phyloP scores from a whole-genome alignment of 306 rosid genomes.

The Cicer arietinum region DNA sequence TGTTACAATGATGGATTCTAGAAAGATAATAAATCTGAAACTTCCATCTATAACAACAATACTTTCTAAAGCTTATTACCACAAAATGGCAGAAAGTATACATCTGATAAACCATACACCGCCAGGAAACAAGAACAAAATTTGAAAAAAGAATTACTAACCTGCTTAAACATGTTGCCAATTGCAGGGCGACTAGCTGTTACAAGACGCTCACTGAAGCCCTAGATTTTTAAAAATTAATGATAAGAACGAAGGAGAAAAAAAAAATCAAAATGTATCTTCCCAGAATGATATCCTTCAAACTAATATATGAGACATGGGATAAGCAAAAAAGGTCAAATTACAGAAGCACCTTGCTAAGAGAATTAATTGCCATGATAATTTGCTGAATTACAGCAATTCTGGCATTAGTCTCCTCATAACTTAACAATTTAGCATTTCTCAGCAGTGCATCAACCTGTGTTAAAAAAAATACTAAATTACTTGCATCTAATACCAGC shows the following conservation, averaged over 20 bases:
- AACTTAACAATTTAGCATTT: conserved; percentile 64
- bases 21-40: conserved; percentile 5
- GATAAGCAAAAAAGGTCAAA: conserved; percentile 29
- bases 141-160: conserved; percentile 42
- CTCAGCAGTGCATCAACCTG: conserved; percentile 81
- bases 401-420: conserved; percentile 74
- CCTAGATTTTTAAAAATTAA: conserved; percentile 59
- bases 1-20: conserved; percentile 23
- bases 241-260: conserved; percentile 14
- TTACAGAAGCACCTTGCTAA: conserved; percentile 82
- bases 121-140: conserved; percentile 12
- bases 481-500: conserved; percentile 33
- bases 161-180: conserved; percentile 98
- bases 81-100: conserved; percentile 24
- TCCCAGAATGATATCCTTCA: conserved; percentile 7
- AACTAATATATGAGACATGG: conserved; percentile 18
- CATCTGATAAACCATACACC: conserved; percentile 14
- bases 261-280: conserved; percentile 12
- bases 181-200: conserved; percentile 95
- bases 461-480: conserved; percentile 34
- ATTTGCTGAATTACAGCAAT: conserved; percentile 80
- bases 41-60: conserved; percentile 4
- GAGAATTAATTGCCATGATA: conserved; percentile 87
- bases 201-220: conserved; percentile 95
- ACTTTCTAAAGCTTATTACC: conserved; percentile 13